Evolutionary conservation across 179 eudicot species (phyloP).

Genomic region (Spinacia oleracea): DNA sequence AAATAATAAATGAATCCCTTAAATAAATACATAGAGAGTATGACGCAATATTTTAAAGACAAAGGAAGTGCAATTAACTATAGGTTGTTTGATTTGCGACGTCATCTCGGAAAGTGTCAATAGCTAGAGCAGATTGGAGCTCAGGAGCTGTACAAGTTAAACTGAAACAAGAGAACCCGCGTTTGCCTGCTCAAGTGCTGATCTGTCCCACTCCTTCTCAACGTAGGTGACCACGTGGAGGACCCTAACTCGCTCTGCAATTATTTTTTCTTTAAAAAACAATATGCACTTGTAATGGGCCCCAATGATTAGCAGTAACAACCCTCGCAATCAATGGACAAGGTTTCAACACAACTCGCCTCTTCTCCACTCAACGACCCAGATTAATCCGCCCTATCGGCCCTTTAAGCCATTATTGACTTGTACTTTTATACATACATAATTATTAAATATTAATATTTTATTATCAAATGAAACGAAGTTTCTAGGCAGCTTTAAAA

Average conservation of each 20-base stretch:
- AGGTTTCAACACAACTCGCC: background rate
- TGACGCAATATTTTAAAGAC: no score
- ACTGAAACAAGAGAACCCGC: background rate
- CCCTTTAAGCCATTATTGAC: background rate
- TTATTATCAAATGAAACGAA: background rate
- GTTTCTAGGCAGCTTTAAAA: background rate
- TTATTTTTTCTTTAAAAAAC: background rate
- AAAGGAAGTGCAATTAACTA: no score
- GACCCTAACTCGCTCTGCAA: background rate
- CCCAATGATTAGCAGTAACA: background rate
- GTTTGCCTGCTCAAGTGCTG: background rate
- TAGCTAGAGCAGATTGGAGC: background rate
- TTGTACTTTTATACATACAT: background rate
- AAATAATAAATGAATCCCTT: no score
- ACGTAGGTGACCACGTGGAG: background rate
- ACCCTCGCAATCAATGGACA: background rate
- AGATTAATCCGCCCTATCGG: background rate
- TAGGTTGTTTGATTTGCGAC: no score
- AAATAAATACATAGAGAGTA: no score
- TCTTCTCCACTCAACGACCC: background rate
- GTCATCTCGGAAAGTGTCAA: no score
- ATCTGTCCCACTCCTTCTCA: background rate
- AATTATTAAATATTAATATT: background rate
- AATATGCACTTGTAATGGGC: no score
- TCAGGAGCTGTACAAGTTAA: background rate